phyloP scores from a whole-genome alignment of 495 filamentous ascomycete genomes.

The Podospora bellae-mahoneyi region DNA sequence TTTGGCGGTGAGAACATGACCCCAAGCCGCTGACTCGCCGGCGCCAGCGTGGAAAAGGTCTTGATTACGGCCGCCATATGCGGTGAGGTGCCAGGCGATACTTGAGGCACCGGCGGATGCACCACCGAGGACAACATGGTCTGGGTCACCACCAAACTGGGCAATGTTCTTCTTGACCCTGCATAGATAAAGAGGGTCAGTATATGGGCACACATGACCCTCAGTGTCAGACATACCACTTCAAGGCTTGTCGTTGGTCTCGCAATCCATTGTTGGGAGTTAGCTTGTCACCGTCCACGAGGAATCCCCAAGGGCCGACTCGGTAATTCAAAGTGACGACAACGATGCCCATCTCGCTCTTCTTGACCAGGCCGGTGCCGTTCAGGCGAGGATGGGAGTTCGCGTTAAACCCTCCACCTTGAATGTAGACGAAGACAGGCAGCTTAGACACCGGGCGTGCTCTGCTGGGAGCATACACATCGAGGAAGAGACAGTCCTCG shows the following conservation, averaged over 20 bases:
- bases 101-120: slow-evolving; percentile 64
- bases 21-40: slow-evolving; percentile 65
- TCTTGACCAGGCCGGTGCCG: slow-evolving; percentile 56
- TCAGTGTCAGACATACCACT: slow-evolving; percentile 40
- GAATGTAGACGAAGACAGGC: slow-evolving; percentile 68
- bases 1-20: slow-evolving; percentile 53
- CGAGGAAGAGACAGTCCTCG: slow-evolving; percentile 71
- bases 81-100: slow-evolving; percentile 59
- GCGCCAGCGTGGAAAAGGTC: slow-evolving; percentile 60
- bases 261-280: slow-evolving; percentile 63
- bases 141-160: slow-evolving; percentile 68
- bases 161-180: slow-evolving; percentile 58
- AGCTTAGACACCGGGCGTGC: slow-evolving; percentile 46
- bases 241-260: slow-evolving; percentile 62
- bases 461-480: slow-evolving; percentile 62
- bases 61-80: slow-evolving; percentile 41
- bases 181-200: not conserved
- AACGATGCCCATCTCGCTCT: slow-evolving; percentile 55
- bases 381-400: slow-evolving; percentile 63
- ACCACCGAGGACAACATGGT: slow-evolving; percentile 64
- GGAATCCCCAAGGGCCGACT: slow-evolving; percentile 67
- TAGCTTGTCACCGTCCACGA: slow-evolving; percentile 55
- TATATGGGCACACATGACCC: not conserved
- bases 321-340: slow-evolving; percentile 71
- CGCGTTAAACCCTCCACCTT: slow-evolving; percentile 63